Conservation (phyloP, 2,329 filamentous ascomycete species). For the Metarhizium sp. region DNA sequence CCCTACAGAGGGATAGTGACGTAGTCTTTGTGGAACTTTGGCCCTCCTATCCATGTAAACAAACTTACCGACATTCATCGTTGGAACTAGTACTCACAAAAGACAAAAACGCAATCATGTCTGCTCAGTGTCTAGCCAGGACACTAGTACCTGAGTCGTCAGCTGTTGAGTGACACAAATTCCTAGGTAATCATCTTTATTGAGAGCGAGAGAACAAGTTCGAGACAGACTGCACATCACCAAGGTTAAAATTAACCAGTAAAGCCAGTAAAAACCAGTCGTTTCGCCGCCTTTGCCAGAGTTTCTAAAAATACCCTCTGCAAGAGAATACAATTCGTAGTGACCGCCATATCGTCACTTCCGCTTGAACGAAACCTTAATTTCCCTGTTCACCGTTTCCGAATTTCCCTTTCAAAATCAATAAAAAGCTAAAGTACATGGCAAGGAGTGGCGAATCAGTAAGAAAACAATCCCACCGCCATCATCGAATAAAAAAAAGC, state of each 20-base stretch:
- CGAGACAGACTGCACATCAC: slow-evolving; percentile 3
- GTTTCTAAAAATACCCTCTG: slow-evolving; percentile 4
- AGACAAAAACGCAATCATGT: too few species aligned
- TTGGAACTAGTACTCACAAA: too few species aligned
- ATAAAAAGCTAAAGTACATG: slow-evolving; percentile 5
- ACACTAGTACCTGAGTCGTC: background rate
- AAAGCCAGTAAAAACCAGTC: background rate
- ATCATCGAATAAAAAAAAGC: background rate
- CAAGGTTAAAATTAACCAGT: slow-evolving; percentile 1
- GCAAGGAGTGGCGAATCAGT: slow-evolving; percentile 1
- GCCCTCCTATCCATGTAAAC: too few species aligned
- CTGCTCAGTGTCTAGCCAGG: background rate
- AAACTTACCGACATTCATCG: too few species aligned
- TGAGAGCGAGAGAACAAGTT: background rate
- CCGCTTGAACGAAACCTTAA: slow-evolving; percentile 17
- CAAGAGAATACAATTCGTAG: slow-evolving; percentile 16
- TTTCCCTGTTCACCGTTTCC: slow-evolving; percentile 1
- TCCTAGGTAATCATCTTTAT: background rate
- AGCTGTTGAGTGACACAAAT: slow-evolving; percentile 5
- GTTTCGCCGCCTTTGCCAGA: slow-evolving; percentile 2
- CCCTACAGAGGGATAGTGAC: too few species aligned
- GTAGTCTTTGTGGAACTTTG: too few species aligned
- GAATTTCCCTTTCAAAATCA: background rate
- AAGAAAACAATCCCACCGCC: background rate
- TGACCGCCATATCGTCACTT: slow-evolving; percentile 23